Base-by-base conservation (phyloP, 192 early-diverging fungal species). In the Linderina pennispora region DNA sequence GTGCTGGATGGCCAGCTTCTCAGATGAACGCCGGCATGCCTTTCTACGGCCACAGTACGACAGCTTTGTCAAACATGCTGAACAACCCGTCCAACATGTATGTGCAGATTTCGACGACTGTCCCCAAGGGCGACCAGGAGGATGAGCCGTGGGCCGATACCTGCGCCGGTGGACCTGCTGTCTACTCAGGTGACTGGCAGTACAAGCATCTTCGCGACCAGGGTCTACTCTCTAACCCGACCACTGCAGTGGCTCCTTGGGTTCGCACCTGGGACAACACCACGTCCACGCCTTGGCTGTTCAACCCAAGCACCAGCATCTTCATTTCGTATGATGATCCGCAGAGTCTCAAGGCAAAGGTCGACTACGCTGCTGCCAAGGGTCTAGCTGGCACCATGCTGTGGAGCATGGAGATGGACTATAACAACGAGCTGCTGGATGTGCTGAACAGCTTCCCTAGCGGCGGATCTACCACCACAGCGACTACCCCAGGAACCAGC, bases 291-390 rank as follows among this genome's bases (percentile, higher is more conserved):
- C 85, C 87, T 2, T 86, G 84, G 82, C 26, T 89, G 20, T 89
- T 76, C 53, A 80, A 82, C 18, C 66, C 69, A 2, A 34, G 24
- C 4, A 79, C 61, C 21, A 79, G 55, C 14, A 58, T 50, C 4
- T 83, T 80, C 48, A 79, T 88, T 42, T 77, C 80, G 1, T 88
- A 88, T 41, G 81, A 85, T 41, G 81, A 88, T 36, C 64, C 76
- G 3, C 40, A 65, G 25, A 80, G 79, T 11, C 43, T 88, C 25
- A 40, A 46, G 16, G 36, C 71, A 23, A 85, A 86, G 60, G 74
- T 77, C 0, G 44, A 74, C 40, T 81, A 71, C 49, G 80, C 79
- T 14, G 59, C 60, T 31, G 51, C 65, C 6, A 60, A 75, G 26
- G 65, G 65, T 8, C 64, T 88, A 9, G 76, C 58, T 37, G 83